These are phyloP conservation scores for Agaricus bisporus DNA, from an alignment of 768 basidiomycete species.

Conservation along the genomic window DNA sequence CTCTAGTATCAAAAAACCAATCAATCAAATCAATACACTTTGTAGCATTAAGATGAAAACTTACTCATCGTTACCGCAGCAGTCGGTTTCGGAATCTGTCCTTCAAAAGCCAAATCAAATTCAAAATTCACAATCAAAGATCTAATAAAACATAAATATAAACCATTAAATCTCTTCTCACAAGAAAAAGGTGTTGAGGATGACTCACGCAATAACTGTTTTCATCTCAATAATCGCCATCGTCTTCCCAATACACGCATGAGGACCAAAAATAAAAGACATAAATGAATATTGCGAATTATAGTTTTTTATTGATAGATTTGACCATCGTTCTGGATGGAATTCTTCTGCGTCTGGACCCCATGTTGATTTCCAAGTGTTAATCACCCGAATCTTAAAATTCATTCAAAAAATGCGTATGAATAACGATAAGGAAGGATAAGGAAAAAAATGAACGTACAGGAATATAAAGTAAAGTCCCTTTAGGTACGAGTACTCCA, in stretches of 20 bases:
- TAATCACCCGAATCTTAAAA: conserved; percentile 43
- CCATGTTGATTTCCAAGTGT: conserved; percentile 45
- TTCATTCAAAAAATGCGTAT: not conserved
- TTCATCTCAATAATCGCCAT: conserved; percentile 47
- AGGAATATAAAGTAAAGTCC: conserved; percentile 37
- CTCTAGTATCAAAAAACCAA: conserved; percentile 19
- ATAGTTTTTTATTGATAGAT: conserved; percentile 28
- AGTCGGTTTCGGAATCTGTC: conserved; percentile 19
- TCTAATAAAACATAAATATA: no score
- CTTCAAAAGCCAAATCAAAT: conserved; percentile 33
- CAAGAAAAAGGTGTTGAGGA: not conserved
- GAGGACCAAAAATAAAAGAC: conserved; percentile 39
- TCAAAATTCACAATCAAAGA: conserved; percentile 34
- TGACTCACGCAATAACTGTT: conserved; percentile 32
- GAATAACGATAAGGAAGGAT: no score
- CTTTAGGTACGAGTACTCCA: conserved; percentile 35
- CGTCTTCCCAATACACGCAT: conserved; percentile 41
- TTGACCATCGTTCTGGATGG: conserved; percentile 39
- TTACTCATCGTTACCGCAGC: conserved; percentile 42
- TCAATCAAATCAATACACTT: not conserved
- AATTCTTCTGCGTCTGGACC: conserved; percentile 47
- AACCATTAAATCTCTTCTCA: no score
- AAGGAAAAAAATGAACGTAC: conserved; percentile 18
- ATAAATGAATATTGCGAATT: conserved; percentile 30
- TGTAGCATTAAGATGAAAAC: conserved; percentile 10